A percentile compares a stretch with the other conserved stretches of the same genome.
phyloP scores from a whole-genome alignment of 768 basidiomycete species.

The Cyathus striatus region DNA sequence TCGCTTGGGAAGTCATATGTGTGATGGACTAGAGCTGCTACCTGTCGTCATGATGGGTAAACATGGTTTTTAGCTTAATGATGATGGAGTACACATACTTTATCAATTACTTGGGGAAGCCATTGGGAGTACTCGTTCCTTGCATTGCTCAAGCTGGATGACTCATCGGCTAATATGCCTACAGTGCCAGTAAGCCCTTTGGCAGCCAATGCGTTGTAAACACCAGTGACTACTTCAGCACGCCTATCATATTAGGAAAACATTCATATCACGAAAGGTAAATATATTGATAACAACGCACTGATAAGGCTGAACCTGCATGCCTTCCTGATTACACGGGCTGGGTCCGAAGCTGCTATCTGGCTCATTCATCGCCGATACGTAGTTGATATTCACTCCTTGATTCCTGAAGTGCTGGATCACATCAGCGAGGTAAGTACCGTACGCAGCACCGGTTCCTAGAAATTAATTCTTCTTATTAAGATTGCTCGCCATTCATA shows the following conservation, averaged over 20 bases:
- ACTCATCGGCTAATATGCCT: conserved; percentile 38
- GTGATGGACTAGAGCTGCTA: conserved; percentile 36
- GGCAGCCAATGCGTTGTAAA: conserved; percentile 25
- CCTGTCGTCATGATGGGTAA: conserved; percentile 9
- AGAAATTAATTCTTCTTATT: background rate
- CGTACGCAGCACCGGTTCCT: conserved; percentile 31
- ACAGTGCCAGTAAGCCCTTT: conserved; percentile 22
- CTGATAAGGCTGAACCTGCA: conserved; percentile 35
- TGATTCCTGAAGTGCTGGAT: conserved; percentile 29
- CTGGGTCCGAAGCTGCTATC: conserved; percentile 31
- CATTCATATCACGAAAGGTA: background rate
- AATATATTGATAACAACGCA: conserved; percentile 9
- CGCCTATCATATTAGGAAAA: conserved; percentile 16
- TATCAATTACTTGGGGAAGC: conserved; percentile 26
- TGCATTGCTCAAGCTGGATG: conserved; percentile 24
- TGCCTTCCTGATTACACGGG: conserved; percentile 41
- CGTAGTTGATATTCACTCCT: conserved; percentile 31
- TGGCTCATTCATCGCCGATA: conserved; percentile 42
- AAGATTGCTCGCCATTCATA: background rate
- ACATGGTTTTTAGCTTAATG: background rate
- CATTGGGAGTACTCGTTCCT: conserved; percentile 25
- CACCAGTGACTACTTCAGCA: conserved; percentile 31
- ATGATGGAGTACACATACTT: conserved; percentile 11
- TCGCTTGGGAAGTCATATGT: conserved; percentile 43
- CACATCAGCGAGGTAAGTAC: conserved; percentile 37